Base-by-base conservation (phyloP, 2,329 filamentous ascomycete species). In the Blastomyces gilchristii region DNA sequence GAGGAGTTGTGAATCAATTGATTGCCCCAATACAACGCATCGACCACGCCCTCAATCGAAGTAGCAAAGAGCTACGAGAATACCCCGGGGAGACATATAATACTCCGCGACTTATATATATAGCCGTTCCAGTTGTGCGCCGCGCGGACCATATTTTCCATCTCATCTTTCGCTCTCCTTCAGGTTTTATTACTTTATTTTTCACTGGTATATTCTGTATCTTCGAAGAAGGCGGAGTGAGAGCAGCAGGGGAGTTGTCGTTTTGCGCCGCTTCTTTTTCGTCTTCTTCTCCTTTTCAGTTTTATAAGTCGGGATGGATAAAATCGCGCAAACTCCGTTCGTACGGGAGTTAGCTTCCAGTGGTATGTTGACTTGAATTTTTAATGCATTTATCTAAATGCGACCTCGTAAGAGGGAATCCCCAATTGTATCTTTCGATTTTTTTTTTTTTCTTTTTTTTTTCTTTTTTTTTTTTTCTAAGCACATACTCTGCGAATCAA, bases 271-370 rank as follows among this genome's bases (percentile, higher is more conserved):
- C 28, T 37, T n/a, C 18, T 28, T 16, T 1, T 47, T 22, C 8
- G 16, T 14, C 18, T 28, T 16, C 3, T 47, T 22, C 2, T 31
- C 8, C 22, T n/a, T 18, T 9, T 18, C 3, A 6, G 9, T 9
- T n/a, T 54, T 34, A 12, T 52, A 14, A 22, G 12, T 59, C 14
- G 25, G 7, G 25, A 59, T 59, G 57, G 57, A 59, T 31, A 49
- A 79, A 65, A 68, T 78, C 43, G 76, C 79, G 67, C 81, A 79
- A 63, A 82, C 77, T 66, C 88, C 90, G 6, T 95, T 95, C 68
- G 87, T 95, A 67, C 89, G 86, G 75, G 87, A 92, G 73, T 85
- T 95, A 67, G 89, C 89, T 62, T 92, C 90, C 45, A 94, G 89
- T 77, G 89, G 90, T 93, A 73, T 66, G 83, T 78, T 58, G n/a